Conservation (phyloP, 139 green algal species). For the Chlamydomonas asymmetrica region DNA sequence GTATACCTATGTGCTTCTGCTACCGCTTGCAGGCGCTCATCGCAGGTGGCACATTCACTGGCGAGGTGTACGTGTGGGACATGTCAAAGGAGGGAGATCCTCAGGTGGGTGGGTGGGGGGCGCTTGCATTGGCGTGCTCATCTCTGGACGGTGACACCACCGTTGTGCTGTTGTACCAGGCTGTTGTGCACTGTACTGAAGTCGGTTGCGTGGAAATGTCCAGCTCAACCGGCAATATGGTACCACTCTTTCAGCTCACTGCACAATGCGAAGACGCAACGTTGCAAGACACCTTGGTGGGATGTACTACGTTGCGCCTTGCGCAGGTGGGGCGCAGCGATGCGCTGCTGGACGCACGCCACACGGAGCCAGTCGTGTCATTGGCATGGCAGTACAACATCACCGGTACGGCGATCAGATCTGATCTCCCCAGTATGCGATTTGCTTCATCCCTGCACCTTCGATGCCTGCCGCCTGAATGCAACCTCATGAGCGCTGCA, state of each 20-base stretch:
- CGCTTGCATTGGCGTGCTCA: too few relatives aligned
- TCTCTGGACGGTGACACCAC: too few relatives aligned
- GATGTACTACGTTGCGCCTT: not conserved
- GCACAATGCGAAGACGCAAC: too few relatives aligned
- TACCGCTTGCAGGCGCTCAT: slow-evolving; percentile 53
- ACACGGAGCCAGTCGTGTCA: slow-evolving; percentile 51
- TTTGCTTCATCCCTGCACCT: too few relatives aligned
- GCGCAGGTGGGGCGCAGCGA: slow-evolving; percentile 30
- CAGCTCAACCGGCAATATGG: too few relatives aligned
- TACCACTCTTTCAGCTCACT: too few relatives aligned
- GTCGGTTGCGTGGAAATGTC: not conserved
- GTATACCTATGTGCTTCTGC: too few relatives aligned
- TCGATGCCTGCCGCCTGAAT: too few relatives aligned
- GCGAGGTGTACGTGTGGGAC: slow-evolving; percentile 70
- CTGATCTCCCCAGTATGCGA: too few relatives aligned
- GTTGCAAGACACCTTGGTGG: not conserved
- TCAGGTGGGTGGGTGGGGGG: slow-evolving; percentile 31
- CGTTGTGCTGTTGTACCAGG: too few relatives aligned
- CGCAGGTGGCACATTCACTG: slow-evolving; percentile 69
- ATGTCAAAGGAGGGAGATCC: slow-evolving; percentile 54
- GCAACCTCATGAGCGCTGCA: too few relatives aligned
- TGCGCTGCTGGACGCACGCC: slow-evolving; percentile 26
- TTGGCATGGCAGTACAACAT: slow-evolving; percentile 47
- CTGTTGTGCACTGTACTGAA: too few relatives aligned
- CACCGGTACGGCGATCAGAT: not conserved